Evolutionary conservation across 2,329 filamentous ascomycete genomes (phyloP).

Genomic region (Ampelomyces quisqualis): DNA sequence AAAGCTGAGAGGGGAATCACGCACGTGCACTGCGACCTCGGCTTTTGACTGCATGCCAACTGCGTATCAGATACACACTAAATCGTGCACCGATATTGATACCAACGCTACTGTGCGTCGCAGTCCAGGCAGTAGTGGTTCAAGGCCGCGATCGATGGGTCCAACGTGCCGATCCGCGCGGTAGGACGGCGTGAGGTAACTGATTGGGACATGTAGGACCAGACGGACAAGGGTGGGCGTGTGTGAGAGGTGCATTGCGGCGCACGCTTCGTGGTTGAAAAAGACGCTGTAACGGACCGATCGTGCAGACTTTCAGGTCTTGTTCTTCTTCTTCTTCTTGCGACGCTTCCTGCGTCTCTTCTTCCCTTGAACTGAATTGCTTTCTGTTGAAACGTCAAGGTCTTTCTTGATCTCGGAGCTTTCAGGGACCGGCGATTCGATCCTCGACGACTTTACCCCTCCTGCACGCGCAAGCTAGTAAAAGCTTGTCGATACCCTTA

Average conservation of each 20-base stretch:
- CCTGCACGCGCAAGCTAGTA: slow-evolving; percentile 7
- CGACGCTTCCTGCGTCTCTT: too few species aligned
- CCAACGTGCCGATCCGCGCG: slow-evolving; percentile 2
- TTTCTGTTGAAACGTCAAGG: not conserved
- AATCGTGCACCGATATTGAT: not conserved
- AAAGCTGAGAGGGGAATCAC: too few species aligned
- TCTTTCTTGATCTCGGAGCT: too few species aligned
- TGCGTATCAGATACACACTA: not conserved
- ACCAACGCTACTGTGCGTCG: not conserved
- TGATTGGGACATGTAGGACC: slow-evolving; percentile 7
- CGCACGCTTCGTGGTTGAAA: slow-evolving; percentile 1
- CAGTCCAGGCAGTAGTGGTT: not conserved
- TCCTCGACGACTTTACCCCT: slow-evolving; percentile 4
- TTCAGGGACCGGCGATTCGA: too few species aligned
- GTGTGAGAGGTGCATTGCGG: slow-evolving; percentile 6
- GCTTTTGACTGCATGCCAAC: too few species aligned
- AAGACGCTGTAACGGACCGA: slow-evolving; percentile 2
- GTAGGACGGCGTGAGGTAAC: slow-evolving; percentile 3
- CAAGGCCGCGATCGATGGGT: not conserved
- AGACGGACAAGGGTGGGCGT: slow-evolving; percentile 3
- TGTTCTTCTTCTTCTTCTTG: not conserved
- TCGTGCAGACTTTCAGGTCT: not conserved
- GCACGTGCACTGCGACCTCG: too few species aligned
- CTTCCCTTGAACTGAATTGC: too few species aligned
- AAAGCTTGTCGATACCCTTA: slow-evolving; percentile 12